Evolutionary conservation across 2,329 filamentous ascomycete species (phyloP), one percentile per base, ranked within the genome.

Genomic region (Paraphaeosphaeria minitans): DNA sequence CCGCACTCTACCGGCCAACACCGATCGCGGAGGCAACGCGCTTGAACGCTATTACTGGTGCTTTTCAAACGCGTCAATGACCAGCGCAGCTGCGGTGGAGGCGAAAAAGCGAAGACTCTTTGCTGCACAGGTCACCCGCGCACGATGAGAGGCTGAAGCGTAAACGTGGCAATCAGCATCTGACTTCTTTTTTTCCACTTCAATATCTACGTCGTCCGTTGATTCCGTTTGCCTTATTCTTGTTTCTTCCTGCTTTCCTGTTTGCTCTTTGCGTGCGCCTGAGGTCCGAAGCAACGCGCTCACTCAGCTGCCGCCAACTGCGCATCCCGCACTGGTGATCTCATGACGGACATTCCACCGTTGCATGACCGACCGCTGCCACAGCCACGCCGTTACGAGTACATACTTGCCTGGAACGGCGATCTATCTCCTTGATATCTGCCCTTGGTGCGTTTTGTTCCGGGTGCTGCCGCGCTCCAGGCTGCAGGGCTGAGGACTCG

Each of bases 21-120:
- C 48, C 48, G 48, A 51, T 27, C 33, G 16, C 21, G 48, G 48
- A 51, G 48, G 48, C 48, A 51, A 51, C 19, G 22, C 22, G 7
- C 2, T 27, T 41, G 12, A 5, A 10, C n/a, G 48, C 48, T n/a
- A 7, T 29, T 21, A 51, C 48, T 51, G 48, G 48, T 27, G n/a
- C 48, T n/a, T n/a, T 6, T 5, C 19, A 24, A 14, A 16, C 29
- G 7, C 47, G 16, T 13, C 13, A 7, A 37, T 4, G n/a, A 21
- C 16, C 19, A 13, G 48, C 48, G 21, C 21, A 41, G 48, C 33
- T n/a, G 13, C 29, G 33, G 48, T 41, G 35, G 48, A 51, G 35
- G 48, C 48, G 48, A 51, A 51, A 51, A 41, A n/a, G 5, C 2
- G n/a, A 51, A 7, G 9, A 31, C 4, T 31, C 29, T 31, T 31